phyloP scores from a whole-genome alignment of 495 filamentous ascomycete species.

The Xylaria scruposa region DNA sequence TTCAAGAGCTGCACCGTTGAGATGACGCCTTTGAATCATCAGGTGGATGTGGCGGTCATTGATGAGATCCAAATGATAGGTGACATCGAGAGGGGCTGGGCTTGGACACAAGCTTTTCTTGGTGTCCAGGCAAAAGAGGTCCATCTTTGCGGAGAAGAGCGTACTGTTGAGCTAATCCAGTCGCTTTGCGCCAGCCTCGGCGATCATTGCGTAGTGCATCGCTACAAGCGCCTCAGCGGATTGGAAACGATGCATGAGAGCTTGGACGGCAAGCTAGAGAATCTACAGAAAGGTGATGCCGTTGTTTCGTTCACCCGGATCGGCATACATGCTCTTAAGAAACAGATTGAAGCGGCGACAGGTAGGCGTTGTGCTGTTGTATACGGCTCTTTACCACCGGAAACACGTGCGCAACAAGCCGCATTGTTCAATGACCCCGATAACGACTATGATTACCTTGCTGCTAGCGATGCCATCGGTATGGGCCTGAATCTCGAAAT shows the following conservation, averaged over 20 bases:
- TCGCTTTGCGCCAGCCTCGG: constrained; percentile 81
- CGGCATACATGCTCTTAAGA: constrained; percentile 80
- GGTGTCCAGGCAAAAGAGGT: constrained; percentile 86
- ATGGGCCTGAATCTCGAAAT: constrained; percentile 97
- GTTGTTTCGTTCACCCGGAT: constrained; percentile 84
- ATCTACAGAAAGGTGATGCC: constrained; percentile 87
- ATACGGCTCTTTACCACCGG: constrained; percentile 90
- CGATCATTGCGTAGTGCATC: constrained; percentile 79
- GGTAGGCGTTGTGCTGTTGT: constrained; percentile 85
- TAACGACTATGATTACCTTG: constrained; percentile 93
- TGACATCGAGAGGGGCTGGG: constrained; percentile 82
- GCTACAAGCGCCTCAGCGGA: constrained; percentile 82
- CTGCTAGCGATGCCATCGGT: constrained; percentile 94
- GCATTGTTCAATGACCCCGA: constrained; percentile 90
- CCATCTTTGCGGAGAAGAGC: constrained; percentile 91
- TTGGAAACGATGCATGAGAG: constrained; percentile 69
- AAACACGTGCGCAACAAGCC: constrained; percentile 90
- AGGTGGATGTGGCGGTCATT: constrained; percentile 89
- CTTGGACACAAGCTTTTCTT: constrained; percentile 93
- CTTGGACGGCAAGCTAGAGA: constrained; percentile 64
- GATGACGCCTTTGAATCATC: constrained; percentile 78
- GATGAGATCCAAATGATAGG: constrained; percentile 99
- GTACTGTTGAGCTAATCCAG: constrained; percentile 78
- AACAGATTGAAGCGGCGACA: constrained; percentile 75
- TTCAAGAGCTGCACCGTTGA: constrained; percentile 93